Evolutionary conservation across 169 alveolate species (phyloP), one percentile per base, ranked within the genome.

Genomic region (Cryptosporidium andersoni): DNA sequence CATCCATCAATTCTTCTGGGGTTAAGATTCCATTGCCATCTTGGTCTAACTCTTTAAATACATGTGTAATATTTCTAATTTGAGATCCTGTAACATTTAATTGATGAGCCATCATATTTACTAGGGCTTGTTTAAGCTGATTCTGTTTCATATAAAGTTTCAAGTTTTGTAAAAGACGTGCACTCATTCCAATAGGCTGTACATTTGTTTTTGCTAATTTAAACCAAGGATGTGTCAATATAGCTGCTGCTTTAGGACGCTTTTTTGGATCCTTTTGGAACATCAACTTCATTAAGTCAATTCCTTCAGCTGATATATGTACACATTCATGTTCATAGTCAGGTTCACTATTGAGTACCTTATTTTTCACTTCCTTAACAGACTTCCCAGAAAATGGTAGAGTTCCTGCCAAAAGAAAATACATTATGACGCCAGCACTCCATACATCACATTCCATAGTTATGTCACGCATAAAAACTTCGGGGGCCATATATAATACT

Each of bases 361-460:
- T 81, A 64, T 82, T 58, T 49, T 80, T 56, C 39, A 88, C 91
- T 60, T 88, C 93, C 51, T 82, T 88, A 9, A 90, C 56, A 37
- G 60, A 80, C 80, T 82, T 92, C 58, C 93, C 91, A 16, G 97
- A 90, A 91, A 95, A 95, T 37, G 97, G 97, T 62, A 95, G 93
- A 9, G 94, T 89, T 6, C 97, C 97, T 8, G 97, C 90, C 11
- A 95, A 80, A 4, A 95, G 90, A 62, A 95, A 66, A 64, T 92
- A 95, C 94, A 94, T 92, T n/a, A 95, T 91, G 37, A 95, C 96
- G 12, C 97, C 97, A 0, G 95, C 90, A n/a, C 97, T 93, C 97
- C 97, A 95, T 16, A 94, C 94, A 67, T 95, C 97, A 45, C 91
- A 95, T 65, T 95, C 93, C 56, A 92, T 81, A 42, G 97, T 92